Evolutionary conservation across 345 rosid genomes (phyloP).

Genomic region (Firmiana major): DNA sequence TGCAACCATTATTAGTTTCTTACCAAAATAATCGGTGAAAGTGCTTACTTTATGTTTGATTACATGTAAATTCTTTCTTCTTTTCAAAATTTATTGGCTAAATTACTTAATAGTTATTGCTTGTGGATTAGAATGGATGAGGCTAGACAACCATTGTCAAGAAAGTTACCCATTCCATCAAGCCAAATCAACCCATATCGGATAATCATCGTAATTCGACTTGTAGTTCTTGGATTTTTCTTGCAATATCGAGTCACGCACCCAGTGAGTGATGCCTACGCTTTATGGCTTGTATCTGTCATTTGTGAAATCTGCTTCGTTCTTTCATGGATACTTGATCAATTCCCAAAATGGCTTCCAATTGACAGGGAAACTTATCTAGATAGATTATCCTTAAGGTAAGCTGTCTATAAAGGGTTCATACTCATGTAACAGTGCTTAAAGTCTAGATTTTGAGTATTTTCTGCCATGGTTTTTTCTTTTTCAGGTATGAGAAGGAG

Average conservation of each 20-base stretch:
- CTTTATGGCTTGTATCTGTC: constrained; percentile 56
- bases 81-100: not conserved
- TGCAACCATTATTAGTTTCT: not conserved
- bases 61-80: not conserved
- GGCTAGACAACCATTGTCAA: constrained; percentile 52
- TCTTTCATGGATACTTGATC: constrained; percentile 59
- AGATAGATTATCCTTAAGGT: constrained; percentile 55
- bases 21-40: not conserved
- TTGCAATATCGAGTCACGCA: constrained; percentile 48
- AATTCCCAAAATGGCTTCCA: constrained; percentile 61
- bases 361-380: constrained; percentile 54
- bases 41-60: not conserved
- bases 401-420: not conserved
- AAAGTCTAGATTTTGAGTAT: not conserved
- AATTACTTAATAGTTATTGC: not conserved
- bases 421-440: not conserved
- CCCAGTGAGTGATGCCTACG: constrained; percentile 50
- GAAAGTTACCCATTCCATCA: constrained; percentile 43
- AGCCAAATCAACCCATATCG: constrained; percentile 59
- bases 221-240: constrained; percentile 48
- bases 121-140: constrained; percentile 44
- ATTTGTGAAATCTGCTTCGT: constrained; percentile 61
- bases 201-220: constrained; percentile 47
- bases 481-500: constrained; percentile 42
- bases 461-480: not conserved